Evolutionary conservation across 257 asterid genomes (phyloP).

Genomic region (Jasminum sambac): DNA sequence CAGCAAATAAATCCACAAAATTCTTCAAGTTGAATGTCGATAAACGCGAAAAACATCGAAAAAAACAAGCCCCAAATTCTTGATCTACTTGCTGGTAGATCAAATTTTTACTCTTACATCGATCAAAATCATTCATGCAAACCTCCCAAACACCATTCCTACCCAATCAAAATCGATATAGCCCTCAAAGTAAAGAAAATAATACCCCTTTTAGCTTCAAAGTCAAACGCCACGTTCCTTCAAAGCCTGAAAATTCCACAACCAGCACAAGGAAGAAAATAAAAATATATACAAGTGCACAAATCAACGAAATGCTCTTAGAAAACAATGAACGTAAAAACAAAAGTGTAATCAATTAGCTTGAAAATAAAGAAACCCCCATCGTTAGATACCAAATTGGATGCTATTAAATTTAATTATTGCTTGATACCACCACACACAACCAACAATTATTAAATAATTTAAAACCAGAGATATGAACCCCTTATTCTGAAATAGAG

Average conservation of each 20-base stretch:
- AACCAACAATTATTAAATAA: constrained; percentile 10
- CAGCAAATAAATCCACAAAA: constrained; percentile 11
- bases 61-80: constrained; percentile 7
- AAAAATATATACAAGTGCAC: constrained; percentile 1
- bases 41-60: constrained; percentile 14
- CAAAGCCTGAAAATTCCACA: constrained; percentile 47
- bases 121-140: constrained; percentile 25
- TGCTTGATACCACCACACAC: constrained; percentile 23
- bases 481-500: background rate
- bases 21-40: constrained; percentile 15
- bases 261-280: constrained; percentile 6
- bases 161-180: constrained; percentile 29
- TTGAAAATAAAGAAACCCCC: constrained; percentile 49
- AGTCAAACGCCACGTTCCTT: constrained; percentile 64
- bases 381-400: constrained; percentile 43
- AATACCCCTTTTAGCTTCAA: constrained; percentile 46
- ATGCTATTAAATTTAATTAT: constrained; percentile 42
- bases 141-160: constrained; percentile 19
- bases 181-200: constrained; percentile 19
- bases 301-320: constrained; percentile 15
- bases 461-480: background rate
- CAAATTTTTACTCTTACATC: constrained; percentile 24
- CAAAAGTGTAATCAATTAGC: constrained; percentile 39
- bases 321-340: constrained; percentile 8
- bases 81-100: constrained; percentile 19